Evolutionary conservation across 768 basidiomycete genomes (phyloP).

Genomic region (Paxillus rubicundulus): DNA sequence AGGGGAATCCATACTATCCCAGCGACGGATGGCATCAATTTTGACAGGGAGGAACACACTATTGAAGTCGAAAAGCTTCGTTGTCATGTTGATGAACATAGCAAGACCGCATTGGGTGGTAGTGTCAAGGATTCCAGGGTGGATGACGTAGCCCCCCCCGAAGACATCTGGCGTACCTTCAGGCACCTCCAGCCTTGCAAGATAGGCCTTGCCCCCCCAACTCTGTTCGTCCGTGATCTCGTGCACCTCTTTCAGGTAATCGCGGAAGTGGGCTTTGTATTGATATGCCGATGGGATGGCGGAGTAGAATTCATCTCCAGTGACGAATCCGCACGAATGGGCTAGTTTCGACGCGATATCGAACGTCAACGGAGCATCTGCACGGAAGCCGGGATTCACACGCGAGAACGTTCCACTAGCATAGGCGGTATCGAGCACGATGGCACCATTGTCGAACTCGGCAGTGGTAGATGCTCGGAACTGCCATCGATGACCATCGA

Average conservation of each 20-base stretch:
- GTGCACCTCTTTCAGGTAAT: slow-evolving; percentile 8
- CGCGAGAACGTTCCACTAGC: slow-evolving; percentile 11
- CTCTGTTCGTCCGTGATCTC: slow-evolving; percentile 5
- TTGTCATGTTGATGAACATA: slow-evolving; percentile 11
- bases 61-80: slow-evolving; percentile 14
- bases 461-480: slow-evolving; percentile 13
- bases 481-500: slow-evolving; percentile 11
- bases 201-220: slow-evolving; percentile 12
- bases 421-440: slow-evolving; percentile 11
- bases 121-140: slow-evolving; percentile 22
- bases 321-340: slow-evolving; percentile 1
- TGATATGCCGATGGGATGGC: slow-evolving; percentile 8
- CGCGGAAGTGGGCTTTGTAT: slow-evolving; percentile 12
- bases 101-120: slow-evolving; percentile 12
- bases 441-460: slow-evolving; percentile 6
- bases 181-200: slow-evolving; percentile 11
- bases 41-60: slow-evolving; percentile 13
- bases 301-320: slow-evolving; percentile 14
- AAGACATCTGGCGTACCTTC: slow-evolving; percentile 10
- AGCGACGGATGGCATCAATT: slow-evolving; percentile 12
- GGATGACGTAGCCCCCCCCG: slow-evolving; percentile 15
- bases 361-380: background rate
- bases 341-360: slow-evolving; percentile 5
- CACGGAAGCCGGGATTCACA: slow-evolving; percentile 9
- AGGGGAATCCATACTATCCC: slow-evolving; percentile 10